Conservation (phyloP, 192 early-diverging fungal genomes). For the Glomus cerebriforme region DNA sequence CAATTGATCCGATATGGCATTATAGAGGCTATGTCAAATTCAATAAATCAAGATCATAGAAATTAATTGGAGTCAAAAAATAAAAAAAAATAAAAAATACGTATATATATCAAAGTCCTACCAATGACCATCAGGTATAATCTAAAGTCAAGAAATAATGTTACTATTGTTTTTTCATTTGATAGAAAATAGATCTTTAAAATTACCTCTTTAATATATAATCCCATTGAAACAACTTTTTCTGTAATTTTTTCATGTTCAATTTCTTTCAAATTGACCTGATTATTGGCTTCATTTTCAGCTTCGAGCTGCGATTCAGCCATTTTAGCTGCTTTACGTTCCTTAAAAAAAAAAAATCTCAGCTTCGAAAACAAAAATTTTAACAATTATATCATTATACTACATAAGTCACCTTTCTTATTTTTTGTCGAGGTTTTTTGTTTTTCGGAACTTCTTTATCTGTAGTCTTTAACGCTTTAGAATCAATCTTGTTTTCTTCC, state of each 20-base stretch:
- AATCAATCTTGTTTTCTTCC: neutral
- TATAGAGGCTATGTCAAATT: constrained; percentile 66
- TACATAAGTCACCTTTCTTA: constrained; percentile 37
- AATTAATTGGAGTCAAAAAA: neutral
- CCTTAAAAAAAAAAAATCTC: constrained; percentile 37
- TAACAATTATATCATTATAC: neutral
- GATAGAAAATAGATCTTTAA: neutral
- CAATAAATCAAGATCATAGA: constrained; percentile 26
- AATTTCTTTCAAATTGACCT: constrained; percentile 72
- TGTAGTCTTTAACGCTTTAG: constrained; percentile 46
- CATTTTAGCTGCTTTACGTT: constrained; percentile 71
- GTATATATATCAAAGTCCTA: constrained; percentile 37
- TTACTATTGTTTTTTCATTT: neutral
- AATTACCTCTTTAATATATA: constrained; percentile 63
- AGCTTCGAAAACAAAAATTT: neutral
- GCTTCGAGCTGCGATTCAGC: constrained; percentile 73
- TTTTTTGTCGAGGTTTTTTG: constrained; percentile 49
- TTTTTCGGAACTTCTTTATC: constrained; percentile 8
- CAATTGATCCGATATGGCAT: constrained; percentile 86
- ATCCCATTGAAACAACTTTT: constrained; percentile 55
- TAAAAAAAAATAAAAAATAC: neutral
- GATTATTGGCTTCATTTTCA: constrained; percentile 69
- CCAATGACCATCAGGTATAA: constrained; percentile 93
- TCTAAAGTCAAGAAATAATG: constrained; percentile 38
- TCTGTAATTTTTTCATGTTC: constrained; percentile 71